phyloP scores from a whole-genome alignment of 257 asterid species.

The Solanum dulcamara region DNA sequence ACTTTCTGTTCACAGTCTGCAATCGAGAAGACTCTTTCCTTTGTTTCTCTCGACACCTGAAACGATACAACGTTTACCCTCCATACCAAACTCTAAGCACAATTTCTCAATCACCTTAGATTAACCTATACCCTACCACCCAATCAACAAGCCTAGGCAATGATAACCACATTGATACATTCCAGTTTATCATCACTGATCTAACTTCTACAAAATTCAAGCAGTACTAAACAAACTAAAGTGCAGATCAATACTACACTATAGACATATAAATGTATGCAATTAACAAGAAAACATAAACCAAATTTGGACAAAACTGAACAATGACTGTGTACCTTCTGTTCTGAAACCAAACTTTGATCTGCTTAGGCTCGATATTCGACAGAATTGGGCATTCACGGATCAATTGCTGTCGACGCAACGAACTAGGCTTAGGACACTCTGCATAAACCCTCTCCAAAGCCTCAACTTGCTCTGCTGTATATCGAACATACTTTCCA shows the following conservation, averaged over 20 bases:
- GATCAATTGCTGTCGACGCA: constrained; percentile 82
- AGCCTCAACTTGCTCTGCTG: constrained; percentile 92
- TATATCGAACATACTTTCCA: constrained; percentile 82
- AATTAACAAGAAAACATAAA: not conserved
- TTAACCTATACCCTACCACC: too few relatives aligned
- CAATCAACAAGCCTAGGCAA: not conserved
- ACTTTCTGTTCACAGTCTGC: constrained; percentile 80
- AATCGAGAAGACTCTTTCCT: constrained; percentile 70
- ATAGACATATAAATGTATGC: not conserved
- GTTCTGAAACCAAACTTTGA: constrained; percentile 96
- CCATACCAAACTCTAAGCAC: not conserved
- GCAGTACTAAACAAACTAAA: not conserved
- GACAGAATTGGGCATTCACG: constrained; percentile 76
- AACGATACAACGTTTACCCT: not conserved
- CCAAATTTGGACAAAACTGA: not conserved
- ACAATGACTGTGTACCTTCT: constrained; percentile 40
- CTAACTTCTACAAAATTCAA: not conserved
- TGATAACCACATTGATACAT: not conserved
- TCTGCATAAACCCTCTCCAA: constrained; percentile 84
- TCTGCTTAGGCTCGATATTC: constrained; percentile 86
- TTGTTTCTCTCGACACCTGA: constrained; percentile 94
- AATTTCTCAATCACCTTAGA: not conserved
- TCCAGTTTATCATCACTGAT: not conserved
- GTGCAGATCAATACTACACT: not conserved
- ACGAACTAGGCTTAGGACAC: constrained; percentile 85